Conservation (phyloP, 345 rosid genomes). For the Linum tenue region DNA sequence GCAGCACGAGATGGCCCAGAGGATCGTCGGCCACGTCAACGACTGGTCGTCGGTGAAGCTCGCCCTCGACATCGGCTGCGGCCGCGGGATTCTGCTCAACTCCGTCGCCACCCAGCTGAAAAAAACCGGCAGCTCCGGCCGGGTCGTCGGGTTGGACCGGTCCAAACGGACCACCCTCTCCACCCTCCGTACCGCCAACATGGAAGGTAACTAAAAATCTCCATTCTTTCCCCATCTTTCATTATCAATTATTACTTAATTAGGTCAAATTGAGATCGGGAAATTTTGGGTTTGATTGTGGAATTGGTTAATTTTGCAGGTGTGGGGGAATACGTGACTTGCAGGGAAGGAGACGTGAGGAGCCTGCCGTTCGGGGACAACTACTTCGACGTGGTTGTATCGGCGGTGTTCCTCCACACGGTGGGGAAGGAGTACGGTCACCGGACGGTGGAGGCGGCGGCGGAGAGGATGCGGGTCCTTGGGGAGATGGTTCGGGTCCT, state of each 20-base stretch:
- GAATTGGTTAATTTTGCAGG: slow-evolving; percentile 28
- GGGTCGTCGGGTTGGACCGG: slow-evolving; percentile 86
- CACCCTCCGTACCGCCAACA: slow-evolving; percentile 78
- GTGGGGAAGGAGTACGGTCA: slow-evolving; percentile 80
- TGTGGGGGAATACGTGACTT: slow-evolving; percentile 89
- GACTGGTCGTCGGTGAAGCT: slow-evolving; percentile 89
- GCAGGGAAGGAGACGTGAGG: slow-evolving; percentile 84
- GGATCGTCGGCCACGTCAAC: slow-evolving; percentile 65
- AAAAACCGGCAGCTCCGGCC: slow-evolving; percentile 88
- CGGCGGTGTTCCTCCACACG: slow-evolving; percentile 72
- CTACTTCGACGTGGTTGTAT: slow-evolving; percentile 91
- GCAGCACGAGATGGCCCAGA: slow-evolving; percentile 78
- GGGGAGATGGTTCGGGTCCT: slow-evolving; percentile 89
- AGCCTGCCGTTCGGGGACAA: slow-evolving; percentile 71
- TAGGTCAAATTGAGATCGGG: too few species aligned
- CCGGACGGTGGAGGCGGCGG: slow-evolving; percentile 81
- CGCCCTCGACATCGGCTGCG: slow-evolving; percentile 90
- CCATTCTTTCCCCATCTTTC: neutral
- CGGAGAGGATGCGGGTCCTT: slow-evolving; percentile 71
- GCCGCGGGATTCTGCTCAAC: slow-evolving; percentile 81
- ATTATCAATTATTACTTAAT: neutral
- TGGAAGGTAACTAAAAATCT: slow-evolving; percentile 45
- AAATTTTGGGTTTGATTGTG: neutral
- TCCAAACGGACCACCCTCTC: slow-evolving; percentile 68
- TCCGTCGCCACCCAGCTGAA: slow-evolving; percentile 92